These are phyloP conservation scores for Parmales sp. DNA, from an alignment of 108 stramenopile species.

Conservation along the genomic window DNA sequence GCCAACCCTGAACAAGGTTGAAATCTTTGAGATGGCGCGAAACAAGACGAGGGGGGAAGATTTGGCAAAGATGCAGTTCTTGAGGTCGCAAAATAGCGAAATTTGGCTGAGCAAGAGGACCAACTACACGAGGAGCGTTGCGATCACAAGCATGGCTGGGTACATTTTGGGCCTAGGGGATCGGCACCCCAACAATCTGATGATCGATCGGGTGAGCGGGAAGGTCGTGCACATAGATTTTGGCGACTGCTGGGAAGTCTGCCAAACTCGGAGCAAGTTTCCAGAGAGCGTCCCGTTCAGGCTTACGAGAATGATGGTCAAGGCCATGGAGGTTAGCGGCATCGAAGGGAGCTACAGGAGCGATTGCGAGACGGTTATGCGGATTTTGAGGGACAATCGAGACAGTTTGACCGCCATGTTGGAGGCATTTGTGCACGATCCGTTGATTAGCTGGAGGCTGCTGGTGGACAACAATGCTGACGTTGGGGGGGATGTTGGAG, in stretches of 20 bases:
- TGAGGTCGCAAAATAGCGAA: slow-evolving; percentile 87
- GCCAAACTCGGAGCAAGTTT: slow-evolving; percentile 94
- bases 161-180: slow-evolving; percentile 88
- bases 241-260: slow-evolving; percentile 95
- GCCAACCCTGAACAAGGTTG: slow-evolving; percentile 94
- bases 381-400: slow-evolving; percentile 82
- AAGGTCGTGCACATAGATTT: slow-evolving; percentile 84
- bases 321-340: slow-evolving; percentile 97
- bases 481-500: slow-evolving; percentile 4
- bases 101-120: slow-evolving; percentile 95
- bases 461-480: slow-evolving; percentile 39
- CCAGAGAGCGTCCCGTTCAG: slow-evolving; percentile 98
- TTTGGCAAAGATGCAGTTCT: slow-evolving; percentile 88
- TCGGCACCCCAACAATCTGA: slow-evolving; percentile 81
- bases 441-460: slow-evolving; percentile 96
- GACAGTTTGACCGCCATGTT: slow-evolving; percentile 96
- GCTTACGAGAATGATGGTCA: slow-evolving; percentile 96
- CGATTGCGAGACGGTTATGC: slow-evolving; percentile 94
- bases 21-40: slow-evolving; percentile 86
- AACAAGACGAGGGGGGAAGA: slow-evolving; percentile 71
- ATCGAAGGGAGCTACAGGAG: slow-evolving; percentile 95
- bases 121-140: slow-evolving; percentile 86
- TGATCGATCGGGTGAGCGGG: slow-evolving; percentile 82
- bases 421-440: slow-evolving; percentile 99
- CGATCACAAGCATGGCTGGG: slow-evolving; percentile 99